Base-by-base conservation (phyloP, 129 eudicot genomes). In the Lonicera japonica region DNA sequence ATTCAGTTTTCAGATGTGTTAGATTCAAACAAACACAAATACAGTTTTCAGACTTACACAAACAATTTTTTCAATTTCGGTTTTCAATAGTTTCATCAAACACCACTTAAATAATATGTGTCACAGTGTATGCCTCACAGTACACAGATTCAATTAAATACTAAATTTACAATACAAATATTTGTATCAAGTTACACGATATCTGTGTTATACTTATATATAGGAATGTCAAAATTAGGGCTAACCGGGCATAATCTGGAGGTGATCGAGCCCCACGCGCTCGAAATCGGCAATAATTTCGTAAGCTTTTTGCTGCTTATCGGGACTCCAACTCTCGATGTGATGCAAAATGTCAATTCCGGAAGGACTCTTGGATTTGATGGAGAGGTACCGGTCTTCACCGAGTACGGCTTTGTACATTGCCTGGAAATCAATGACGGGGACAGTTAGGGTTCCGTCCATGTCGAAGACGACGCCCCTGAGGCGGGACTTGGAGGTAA, bases 371-470 rank as follows among this genome's bases (percentile, higher is more conserved):
- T 60, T 60, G 4, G 69, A 56, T 64, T 74, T 87, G 6, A 92
- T 60, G 0, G 70, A 59, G 1, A 66, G 4, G 54, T 91, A 91
- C 68, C 70, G 73, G 18, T 87, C 86, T 50, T 87, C 82, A 20
- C 98, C 98, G 15, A 91, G 74, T 5, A 91, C 90, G 39, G 94
- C 84, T 54, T 65, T 91, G 76, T 91, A 84, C 98, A 91, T 87
- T 46, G 96, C 96, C 65, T 70, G 94, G 63, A 91, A 91, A 52
- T 91, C 90, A 54, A 91, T 91, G 18, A 75, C 98, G 67, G 98
- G 98, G 21, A 91, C 95, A 0, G 98, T 91, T 45, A 91, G 81
- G 69, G 98, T 91, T 29, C 96, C 98, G 84, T 91, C 98, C 96
- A 91, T 91, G 86, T 91, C 98, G 73, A 91, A 91, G 8, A 91